phyloP scores from a whole-genome alignment of 2,329 filamentous ascomycete species.

The Aureobasidium namibiae region DNA sequence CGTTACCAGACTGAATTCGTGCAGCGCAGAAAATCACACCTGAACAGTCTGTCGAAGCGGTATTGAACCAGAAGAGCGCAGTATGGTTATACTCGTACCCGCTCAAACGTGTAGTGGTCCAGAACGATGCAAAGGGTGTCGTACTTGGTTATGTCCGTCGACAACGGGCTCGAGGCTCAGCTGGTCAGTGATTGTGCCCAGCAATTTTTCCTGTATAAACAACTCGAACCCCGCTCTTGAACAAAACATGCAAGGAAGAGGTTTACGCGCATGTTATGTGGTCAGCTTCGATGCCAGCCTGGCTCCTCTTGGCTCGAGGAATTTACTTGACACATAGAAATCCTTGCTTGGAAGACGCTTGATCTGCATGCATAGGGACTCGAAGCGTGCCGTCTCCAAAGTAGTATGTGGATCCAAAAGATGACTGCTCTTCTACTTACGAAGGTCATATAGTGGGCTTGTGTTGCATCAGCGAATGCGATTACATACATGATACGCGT shows the following conservation, averaged over 20 bases:
- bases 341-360: not conserved
- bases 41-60: too few relatives aligned
- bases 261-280: not conserved
- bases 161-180: not conserved
- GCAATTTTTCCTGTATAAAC: not conserved
- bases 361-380: not conserved
- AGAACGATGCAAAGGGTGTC: not conserved
- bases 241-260: not conserved
- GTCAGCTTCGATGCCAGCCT: not conserved
- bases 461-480: not conserved
- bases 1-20: too few relatives aligned
- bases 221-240: not conserved
- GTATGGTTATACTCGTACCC: too few relatives aligned
- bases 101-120: not conserved
- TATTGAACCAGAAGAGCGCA: too few relatives aligned
- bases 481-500: not conserved
- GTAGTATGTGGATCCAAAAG: too few relatives aligned
- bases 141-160: not conserved
- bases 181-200: too few relatives aligned
- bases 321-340: not conserved
- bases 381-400: not conserved
- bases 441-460: not conserved
- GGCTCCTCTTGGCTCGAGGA: not conserved
- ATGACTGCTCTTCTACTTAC: not conserved
- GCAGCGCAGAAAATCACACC: too few relatives aligned